These are phyloP conservation scores for Scleromitrula shiraiana DNA, from an alignment of 2,329 filamentous ascomycete species.

Conservation along the genomic window DNA sequence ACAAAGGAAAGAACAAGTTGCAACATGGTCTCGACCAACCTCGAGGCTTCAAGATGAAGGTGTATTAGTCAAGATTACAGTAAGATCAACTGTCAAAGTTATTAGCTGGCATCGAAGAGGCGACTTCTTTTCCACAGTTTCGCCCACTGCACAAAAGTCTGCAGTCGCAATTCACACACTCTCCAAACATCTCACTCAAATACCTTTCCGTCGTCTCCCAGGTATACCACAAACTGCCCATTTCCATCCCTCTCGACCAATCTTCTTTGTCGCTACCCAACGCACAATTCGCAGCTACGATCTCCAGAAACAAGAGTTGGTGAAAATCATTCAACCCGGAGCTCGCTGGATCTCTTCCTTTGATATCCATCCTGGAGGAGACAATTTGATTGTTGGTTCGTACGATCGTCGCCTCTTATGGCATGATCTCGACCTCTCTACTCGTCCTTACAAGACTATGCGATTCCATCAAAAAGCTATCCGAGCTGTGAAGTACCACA, in stretches of 20 bases:
- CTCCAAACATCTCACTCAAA: constrained; percentile 88
- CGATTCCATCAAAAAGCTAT: constrained; percentile 92
- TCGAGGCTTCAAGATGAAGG: constrained; percentile 66
- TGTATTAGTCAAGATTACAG: constrained; percentile 71
- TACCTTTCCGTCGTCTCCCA: constrained; percentile 74
- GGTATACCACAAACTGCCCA: constrained; percentile 78
- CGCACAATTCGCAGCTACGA: constrained; percentile 92
- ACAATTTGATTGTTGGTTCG: constrained; percentile 88
- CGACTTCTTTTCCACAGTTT: constrained; percentile 90
- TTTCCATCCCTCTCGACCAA: constrained; percentile 87
- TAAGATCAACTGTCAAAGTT: constrained; percentile 74
- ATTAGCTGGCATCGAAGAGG: constrained; percentile 91
- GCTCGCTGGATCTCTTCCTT: constrained; percentile 92
- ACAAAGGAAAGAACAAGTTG: constrained; percentile 64
- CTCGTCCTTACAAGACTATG: constrained; percentile 89
- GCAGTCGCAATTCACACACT: constrained; percentile 92
- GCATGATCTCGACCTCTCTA: constrained; percentile 92
- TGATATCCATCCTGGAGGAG: constrained; percentile 85
- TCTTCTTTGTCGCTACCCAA: constrained; percentile 95
- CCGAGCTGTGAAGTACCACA: constrained; percentile 80
- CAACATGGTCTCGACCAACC: constrained; percentile 77
- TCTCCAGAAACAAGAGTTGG: constrained; percentile 78
- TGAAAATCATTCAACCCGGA: constrained; percentile 89
- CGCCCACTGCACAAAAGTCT: constrained; percentile 66
- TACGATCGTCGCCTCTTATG: constrained; percentile 92